These are phyloP conservation scores for Erythrobasidium yunnanense DNA, from an alignment of 768 basidiomycete genomes.

Conservation along the genomic window DNA sequence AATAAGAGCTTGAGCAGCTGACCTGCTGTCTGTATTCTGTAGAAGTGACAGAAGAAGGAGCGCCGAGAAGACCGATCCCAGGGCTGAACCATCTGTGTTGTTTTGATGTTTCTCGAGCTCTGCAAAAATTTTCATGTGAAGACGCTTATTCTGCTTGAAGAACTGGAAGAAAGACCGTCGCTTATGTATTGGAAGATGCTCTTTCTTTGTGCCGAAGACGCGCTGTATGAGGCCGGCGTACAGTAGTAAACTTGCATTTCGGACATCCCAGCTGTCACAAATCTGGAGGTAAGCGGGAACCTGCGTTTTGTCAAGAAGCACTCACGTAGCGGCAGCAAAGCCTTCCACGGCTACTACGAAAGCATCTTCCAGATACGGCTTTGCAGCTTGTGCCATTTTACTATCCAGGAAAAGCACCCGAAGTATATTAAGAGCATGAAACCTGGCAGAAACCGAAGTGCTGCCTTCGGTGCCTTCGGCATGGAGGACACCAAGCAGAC, in stretches of 20 bases:
- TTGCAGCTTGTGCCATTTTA: not conserved
- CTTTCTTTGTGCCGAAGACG: slow-evolving; percentile 7
- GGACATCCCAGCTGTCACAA: slow-evolving; percentile 28
- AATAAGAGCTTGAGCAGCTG: not conserved
- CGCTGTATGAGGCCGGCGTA: slow-evolving; percentile 26
- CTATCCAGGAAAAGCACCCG: slow-evolving; percentile 24
- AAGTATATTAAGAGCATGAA: slow-evolving; percentile 19
- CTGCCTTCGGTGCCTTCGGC: too few relatives aligned
- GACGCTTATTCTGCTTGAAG: slow-evolving; percentile 4
- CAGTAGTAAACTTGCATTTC: slow-evolving; percentile 25
- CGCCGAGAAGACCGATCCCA: slow-evolving; percentile 19
- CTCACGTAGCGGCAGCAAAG: slow-evolving; percentile 14
- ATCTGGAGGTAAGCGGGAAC: too few relatives aligned
- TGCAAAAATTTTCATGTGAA: slow-evolving; percentile 2
- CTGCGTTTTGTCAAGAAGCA: too few relatives aligned
- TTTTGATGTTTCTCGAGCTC: not conserved
- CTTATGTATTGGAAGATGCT: slow-evolving; percentile 2
- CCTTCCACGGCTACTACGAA: slow-evolving; percentile 19
- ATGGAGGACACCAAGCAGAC: not conserved
- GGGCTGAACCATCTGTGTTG: not conserved
- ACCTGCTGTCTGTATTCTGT: not conserved
- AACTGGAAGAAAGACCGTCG: slow-evolving; percentile 12
- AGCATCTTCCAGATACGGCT: not conserved
- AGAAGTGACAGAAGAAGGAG: slow-evolving; percentile 26
- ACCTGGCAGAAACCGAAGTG: not conserved